Conservation (phyloP, 345 rosid genomes). For the Geranium rotundifolium region DNA sequence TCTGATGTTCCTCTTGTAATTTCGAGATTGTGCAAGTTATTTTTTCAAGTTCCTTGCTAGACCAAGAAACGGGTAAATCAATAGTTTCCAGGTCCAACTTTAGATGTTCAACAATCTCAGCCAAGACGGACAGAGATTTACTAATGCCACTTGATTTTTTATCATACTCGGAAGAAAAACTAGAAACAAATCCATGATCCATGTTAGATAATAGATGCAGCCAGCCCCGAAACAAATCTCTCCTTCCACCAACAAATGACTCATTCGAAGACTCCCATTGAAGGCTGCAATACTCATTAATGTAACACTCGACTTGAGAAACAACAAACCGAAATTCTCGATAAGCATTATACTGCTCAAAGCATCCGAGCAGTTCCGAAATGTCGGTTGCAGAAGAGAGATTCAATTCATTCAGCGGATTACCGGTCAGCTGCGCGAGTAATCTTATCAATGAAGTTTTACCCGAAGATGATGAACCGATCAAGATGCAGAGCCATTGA, state of each 20-base stretch:
- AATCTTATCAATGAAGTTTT: constrained; percentile 83
- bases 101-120: constrained; percentile 38
- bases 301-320: constrained; percentile 47
- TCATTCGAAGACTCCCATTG: constrained; percentile 35
- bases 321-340: constrained; percentile 52
- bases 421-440: constrained; percentile 74
- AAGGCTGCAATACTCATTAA: constrained; percentile 55
- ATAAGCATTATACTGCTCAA: constrained; percentile 85
- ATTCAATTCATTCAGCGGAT: constrained; percentile 59
- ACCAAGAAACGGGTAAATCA: constrained; percentile 34
- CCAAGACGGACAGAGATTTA: constrained; percentile 35
- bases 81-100: constrained; percentile 29
- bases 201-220: constrained; percentile 38
- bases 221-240: constrained; percentile 51
- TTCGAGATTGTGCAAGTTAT: constrained; percentile 38
- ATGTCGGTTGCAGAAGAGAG: constrained; percentile 90
- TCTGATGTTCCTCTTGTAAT: constrained; percentile 34
- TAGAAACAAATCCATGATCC: constrained; percentile 26
- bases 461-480: constrained; percentile 84
- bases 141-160: constrained; percentile 21
- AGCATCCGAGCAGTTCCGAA: constrained; percentile 89
- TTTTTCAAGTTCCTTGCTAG: constrained; percentile 39
- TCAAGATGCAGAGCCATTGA: constrained; percentile 81
- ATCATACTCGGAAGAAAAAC: constrained; percentile 18
- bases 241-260: constrained; percentile 25